Base-by-base conservation (phyloP, 2,329 filamentous ascomycete species). In the Moelleriella libera region DNA sequence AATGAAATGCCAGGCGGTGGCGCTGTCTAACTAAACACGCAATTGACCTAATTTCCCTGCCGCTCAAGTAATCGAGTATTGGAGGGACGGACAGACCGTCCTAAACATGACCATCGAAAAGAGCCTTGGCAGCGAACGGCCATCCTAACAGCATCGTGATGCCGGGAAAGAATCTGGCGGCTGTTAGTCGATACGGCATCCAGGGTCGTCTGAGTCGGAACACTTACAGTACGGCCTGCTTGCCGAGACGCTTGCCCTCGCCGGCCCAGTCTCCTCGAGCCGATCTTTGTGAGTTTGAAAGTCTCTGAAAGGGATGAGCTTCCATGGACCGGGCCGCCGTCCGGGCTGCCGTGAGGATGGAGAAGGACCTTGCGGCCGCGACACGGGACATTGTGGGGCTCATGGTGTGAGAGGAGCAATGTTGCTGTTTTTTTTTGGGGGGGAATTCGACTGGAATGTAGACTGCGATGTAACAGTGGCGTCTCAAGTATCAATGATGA, bases 291-390 rank as follows among this genome's bases (percentile, higher is more conserved):
- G 54, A 52, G 12, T 52, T 46, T 42, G 63, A 54, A 11, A 63
- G 51, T 44, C 63, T 59, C 53, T 63, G 58, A 44, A 65, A 64
- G 47, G 63, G 61, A 46, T 66, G 63, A 47, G 62, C 42, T 51
- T 66, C 63, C 53, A 63, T 58, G 34, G 58, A 53, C 47, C 62
- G 61, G 39, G 57, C 58, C 37, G 57, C 58, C 37, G 54, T 56
- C 47, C 64, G 61, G 54, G 64, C 56, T n/a, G 56, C 50, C 34
- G 50, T 51, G 41, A 63, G 52, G 40, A 64, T 54, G 49, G 64
- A 66, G 54, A 64, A 63, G 21, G 61, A 60, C 41, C 64, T 59
- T 48, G 58, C 57, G 48, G 54, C 49, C 29, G 56, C 54, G 49
- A 54, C 53, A 52, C 62, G 62, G 47, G 56, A 51, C 50, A 56